Conservation (phyloP, 2,329 filamentous ascomycete genomes). For the Colletotrichum orchidophilum region DNA sequence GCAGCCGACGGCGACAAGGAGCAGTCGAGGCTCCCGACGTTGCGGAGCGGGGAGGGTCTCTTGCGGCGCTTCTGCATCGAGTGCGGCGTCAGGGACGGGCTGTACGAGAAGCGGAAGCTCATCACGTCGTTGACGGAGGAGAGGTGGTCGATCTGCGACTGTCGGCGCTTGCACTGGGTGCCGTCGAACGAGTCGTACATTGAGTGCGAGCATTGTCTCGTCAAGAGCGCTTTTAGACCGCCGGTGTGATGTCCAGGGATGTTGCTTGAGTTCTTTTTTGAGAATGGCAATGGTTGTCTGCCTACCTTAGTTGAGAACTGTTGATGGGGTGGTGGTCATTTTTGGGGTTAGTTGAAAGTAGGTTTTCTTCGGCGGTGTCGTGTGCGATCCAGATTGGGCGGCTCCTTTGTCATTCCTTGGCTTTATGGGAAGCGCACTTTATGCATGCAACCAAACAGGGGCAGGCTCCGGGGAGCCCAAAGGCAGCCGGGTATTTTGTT, state of each 20-base stretch:
- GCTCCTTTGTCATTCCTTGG: not conserved
- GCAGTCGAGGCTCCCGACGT: not conserved
- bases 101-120: constrained; percentile 49
- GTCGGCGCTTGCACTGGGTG: constrained; percentile 36
- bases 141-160: constrained; percentile 52
- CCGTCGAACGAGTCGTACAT: not conserved
- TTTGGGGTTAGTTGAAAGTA: not conserved
- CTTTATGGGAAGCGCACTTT: not conserved
- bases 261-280: not conserved
- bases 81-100: constrained; percentile 49
- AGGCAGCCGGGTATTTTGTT: not conserved
- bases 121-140: constrained; percentile 48
- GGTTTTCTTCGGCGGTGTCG: not conserved
- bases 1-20: not conserved
- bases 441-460: not conserved
- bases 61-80: constrained; percentile 53
- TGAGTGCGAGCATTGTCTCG: not conserved
- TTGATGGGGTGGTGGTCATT: not conserved
- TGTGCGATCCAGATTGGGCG: not conserved
- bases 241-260: not conserved
- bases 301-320: not conserved
- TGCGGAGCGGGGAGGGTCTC: constrained; percentile 35
- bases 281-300: not conserved
- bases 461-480: not conserved
- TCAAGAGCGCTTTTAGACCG: not conserved